These are phyloP conservation scores for Claviceps cyperi DNA, from an alignment of 2,329 filamentous ascomycete species.

Conservation along the genomic window DNA sequence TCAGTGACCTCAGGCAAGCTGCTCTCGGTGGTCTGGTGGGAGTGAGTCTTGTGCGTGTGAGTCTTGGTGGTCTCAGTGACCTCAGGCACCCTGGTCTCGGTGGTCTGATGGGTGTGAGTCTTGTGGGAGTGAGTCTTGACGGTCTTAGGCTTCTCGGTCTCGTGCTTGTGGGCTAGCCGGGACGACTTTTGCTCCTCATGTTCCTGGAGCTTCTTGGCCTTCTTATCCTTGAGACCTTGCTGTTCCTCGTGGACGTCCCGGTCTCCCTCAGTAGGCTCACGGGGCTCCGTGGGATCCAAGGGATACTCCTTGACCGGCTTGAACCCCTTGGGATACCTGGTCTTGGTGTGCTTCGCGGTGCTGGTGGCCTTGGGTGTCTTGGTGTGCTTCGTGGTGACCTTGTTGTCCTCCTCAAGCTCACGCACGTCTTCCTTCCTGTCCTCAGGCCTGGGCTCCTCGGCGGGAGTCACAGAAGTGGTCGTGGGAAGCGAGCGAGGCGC, in stretches of 20 bases:
- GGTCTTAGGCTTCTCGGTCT: too few relatives aligned
- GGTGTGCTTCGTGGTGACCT: background rate
- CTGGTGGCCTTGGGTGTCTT: background rate
- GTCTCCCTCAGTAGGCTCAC: background rate
- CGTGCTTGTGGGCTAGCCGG: background rate
- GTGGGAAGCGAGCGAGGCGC: too few relatives aligned
- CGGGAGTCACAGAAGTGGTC: too few relatives aligned
- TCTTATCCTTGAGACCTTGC: background rate
- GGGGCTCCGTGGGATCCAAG: background rate
- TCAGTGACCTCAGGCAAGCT: too few relatives aligned
- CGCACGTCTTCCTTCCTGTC: too few relatives aligned
- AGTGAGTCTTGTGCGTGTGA: too few relatives aligned
- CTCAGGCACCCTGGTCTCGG: too few relatives aligned
- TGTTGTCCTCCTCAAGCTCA: background rate
- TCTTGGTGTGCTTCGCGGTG: background rate
- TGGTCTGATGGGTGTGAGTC: too few relatives aligned
- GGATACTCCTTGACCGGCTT: background rate
- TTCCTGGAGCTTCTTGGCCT: background rate
- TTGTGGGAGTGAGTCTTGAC: too few relatives aligned
- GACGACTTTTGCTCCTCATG: background rate
- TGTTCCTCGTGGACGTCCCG: too few relatives aligned
- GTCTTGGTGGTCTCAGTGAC: too few relatives aligned
- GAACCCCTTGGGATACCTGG: background rate
- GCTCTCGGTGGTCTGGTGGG: too few relatives aligned
- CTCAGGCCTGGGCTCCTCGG: background rate